phyloP scores from a whole-genome alignment of 1,139 yeast genomes.

The Blastobotrys illinoisensis region DNA sequence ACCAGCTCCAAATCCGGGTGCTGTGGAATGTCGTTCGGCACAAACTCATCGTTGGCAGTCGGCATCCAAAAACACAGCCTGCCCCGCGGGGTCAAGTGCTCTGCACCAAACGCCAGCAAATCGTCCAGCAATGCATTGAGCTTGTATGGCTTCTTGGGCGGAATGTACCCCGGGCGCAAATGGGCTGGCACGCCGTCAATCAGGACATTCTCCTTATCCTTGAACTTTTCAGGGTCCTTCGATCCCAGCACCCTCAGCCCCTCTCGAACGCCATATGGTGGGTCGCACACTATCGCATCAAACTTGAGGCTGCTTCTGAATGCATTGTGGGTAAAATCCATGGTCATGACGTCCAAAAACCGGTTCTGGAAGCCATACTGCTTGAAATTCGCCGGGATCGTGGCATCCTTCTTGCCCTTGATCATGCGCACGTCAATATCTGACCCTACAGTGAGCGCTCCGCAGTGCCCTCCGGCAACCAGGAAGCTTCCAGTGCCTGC shows the following conservation, averaged over 20 bases:
- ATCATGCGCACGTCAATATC: constrained; percentile 87
- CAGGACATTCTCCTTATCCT: constrained; percentile 63
- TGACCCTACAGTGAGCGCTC: constrained; percentile 77
- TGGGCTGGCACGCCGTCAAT: constrained; percentile 78
- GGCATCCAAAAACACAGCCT: constrained; percentile 98
- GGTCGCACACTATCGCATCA: constrained; percentile 89
- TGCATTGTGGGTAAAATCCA: constrained; percentile 94
- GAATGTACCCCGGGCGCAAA: constrained; percentile 75
- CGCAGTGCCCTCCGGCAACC: constrained; percentile 82
- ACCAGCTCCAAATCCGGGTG: constrained; percentile 67
- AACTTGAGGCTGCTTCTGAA: constrained; percentile 56
- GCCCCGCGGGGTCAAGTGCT: constrained; percentile 66
- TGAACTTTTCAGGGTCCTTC: constrained; percentile 51
- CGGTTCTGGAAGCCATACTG: constrained; percentile 59
- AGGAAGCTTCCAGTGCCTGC: constrained; percentile 95
- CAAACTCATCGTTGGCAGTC: constrained; percentile 83
- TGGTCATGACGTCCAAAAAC: constrained; percentile 72
- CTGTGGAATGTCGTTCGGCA: constrained; percentile 68
- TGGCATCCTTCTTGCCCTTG: constrained; percentile 58
- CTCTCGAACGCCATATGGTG: constrained; percentile 97
- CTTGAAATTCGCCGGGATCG: constrained; percentile 61
- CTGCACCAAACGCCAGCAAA: constrained; percentile 64
- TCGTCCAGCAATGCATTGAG: constrained; percentile 73
- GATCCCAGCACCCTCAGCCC: constrained; percentile 93
- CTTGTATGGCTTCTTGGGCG: constrained; percentile 88